A percentile compares a stretch with the other conserved stretches of the same genome.
phyloP scores from a whole-genome alignment of 176 grass and related monocot species.

The Aegilops tauschii region DNA sequence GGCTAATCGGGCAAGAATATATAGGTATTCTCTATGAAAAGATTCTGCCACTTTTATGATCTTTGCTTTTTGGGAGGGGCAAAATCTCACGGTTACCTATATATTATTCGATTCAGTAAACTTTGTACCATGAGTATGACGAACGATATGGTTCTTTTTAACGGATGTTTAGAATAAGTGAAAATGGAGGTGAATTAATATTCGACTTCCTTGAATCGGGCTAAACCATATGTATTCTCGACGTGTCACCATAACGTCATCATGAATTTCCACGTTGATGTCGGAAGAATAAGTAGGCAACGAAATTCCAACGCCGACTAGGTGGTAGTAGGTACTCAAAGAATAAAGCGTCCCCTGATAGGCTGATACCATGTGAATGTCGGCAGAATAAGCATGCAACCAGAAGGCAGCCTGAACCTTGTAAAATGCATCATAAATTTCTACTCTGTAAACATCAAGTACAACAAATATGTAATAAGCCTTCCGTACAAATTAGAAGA shows the following conservation, averaged over 20 bases:
- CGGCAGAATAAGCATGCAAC: not conserved
- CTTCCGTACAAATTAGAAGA: too few species aligned
- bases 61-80: not conserved
- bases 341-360: conserved; percentile 17
- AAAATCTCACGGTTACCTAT: not conserved
- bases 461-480: too few species aligned
- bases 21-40: not conserved
- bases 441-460: too few species aligned
- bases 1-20: not conserved
- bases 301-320: conserved; percentile 11
- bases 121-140: too few species aligned
- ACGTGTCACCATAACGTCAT: not conserved
- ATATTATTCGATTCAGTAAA: not conserved
- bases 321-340: not conserved
- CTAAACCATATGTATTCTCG: not conserved
- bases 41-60: not conserved
- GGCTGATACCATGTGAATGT: not conserved
- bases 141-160: too few species aligned
- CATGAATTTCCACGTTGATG: conserved; percentile 27
- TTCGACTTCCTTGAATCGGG: not conserved
- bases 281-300: not conserved
- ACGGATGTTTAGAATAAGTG: too few species aligned
- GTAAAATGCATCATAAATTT: not conserved
- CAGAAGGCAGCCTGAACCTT: not conserved
- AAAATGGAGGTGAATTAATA: too few species aligned